phyloP scores from a whole-genome alignment of 2,329 filamentous ascomycete species.

The Coniochaeta sp. region DNA sequence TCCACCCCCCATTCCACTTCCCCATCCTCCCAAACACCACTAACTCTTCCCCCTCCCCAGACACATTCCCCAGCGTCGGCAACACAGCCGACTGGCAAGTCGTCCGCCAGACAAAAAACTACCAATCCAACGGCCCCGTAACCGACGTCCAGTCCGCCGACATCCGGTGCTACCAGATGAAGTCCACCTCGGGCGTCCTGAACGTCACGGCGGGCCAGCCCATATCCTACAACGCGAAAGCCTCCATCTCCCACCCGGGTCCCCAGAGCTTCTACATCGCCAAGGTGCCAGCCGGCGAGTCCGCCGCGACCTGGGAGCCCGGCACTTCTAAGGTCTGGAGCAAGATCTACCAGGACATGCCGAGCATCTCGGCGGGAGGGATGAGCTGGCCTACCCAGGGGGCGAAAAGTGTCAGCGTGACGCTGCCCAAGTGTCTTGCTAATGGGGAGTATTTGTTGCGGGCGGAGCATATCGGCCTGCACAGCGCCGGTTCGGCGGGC shows the following conservation, averaged over 20 bases:
- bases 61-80: conserved; percentile 14
- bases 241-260: conserved; percentile 34
- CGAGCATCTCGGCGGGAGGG: conserved; percentile 25
- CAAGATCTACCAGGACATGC: conserved; percentile 37
- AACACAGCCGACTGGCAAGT: conserved; percentile 18
- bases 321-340: conserved; percentile 31
- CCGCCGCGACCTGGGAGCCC: conserved; percentile 26
- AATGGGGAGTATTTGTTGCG: conserved; percentile 42
- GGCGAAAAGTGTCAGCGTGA: conserved; percentile 26
- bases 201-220: conserved; percentile 36
- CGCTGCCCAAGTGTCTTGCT: conserved; percentile 34
- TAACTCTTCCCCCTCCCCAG: conserved; percentile 6
- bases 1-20: neutral
- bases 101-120: conserved; percentile 27
- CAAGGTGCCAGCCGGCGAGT: conserved; percentile 29
- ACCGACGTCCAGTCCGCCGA: conserved; percentile 33
- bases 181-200: conserved; percentile 30
- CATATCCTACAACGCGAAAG: conserved; percentile 34
- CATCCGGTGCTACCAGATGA: conserved; percentile 43
- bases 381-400: conserved; percentile 33
- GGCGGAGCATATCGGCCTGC: conserved; percentile 41
- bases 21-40: neutral
- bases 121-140: conserved; percentile 23
- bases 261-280: conserved; percentile 32
- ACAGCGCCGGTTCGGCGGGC: conserved; percentile 29